Evolutionary conservation across 1,284 basidiomycete genomes (phyloP).

Genomic region (Naganishia sp.): DNA sequence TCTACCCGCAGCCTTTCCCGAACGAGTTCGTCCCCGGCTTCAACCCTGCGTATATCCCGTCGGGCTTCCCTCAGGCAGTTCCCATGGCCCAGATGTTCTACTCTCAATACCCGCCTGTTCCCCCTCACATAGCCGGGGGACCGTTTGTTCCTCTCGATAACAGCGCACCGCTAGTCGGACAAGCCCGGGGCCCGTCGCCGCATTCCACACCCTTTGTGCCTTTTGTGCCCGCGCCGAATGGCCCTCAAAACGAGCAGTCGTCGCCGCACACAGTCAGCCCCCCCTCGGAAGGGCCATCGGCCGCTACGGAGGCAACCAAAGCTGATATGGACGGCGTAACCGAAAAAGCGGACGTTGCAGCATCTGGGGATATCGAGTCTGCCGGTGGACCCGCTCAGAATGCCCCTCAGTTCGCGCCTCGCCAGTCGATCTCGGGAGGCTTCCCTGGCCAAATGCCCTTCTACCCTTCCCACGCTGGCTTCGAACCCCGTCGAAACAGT

Average conservation of each 20-base stretch:
- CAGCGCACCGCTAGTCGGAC: background rate
- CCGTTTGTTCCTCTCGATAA: slow-evolving; percentile 18
- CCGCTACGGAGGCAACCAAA: background rate
- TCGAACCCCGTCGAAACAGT: slow-evolving; percentile 16
- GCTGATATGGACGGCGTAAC: background rate
- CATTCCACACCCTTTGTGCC: slow-evolving; percentile 21
- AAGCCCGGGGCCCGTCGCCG: slow-evolving; percentile 17
- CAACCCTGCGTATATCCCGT: slow-evolving; percentile 11
- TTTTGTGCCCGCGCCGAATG: slow-evolving; percentile 4
- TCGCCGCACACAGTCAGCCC: slow-evolving; percentile 4
- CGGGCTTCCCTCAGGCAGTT: slow-evolving; percentile 21
- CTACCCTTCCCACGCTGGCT: slow-evolving; percentile 12
- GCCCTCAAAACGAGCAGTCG: background rate
- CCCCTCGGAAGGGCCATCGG: background rate
- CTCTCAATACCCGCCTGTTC: slow-evolving; percentile 18
- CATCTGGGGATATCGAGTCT: background rate
- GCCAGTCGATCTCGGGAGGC: slow-evolving; percentile 8
- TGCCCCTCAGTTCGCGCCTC: slow-evolving; percentile 18
- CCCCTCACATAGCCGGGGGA: background rate
- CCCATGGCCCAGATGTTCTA: slow-evolving; percentile 25
- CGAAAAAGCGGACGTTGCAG: background rate
- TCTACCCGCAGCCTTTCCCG: slow-evolving; percentile 24
- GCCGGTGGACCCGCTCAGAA: background rate
- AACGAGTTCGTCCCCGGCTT: slow-evolving; percentile 33
- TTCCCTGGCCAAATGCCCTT: slow-evolving; percentile 23